phyloP scores from a whole-genome alignment of 495 filamentous ascomycete species.

The Trichocladium uniseriatum region DNA sequence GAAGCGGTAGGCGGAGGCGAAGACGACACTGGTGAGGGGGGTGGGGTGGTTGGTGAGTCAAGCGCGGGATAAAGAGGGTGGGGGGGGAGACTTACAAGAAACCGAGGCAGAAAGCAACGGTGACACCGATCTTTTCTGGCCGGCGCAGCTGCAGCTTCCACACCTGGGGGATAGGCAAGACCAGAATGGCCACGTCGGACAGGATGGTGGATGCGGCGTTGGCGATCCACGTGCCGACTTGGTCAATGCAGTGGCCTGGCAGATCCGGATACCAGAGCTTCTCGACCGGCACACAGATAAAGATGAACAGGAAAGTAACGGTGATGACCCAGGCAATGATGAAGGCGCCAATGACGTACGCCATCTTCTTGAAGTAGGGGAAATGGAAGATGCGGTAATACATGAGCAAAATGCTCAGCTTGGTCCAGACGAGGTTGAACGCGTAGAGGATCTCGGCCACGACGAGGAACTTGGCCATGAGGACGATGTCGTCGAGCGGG shows the following conservation, averaged over 20 bases:
- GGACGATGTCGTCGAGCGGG: slow-evolving; percentile 1
- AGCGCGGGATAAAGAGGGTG: neutral
- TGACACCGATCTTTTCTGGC: slow-evolving; percentile 6
- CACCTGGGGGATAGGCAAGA: slow-evolving; percentile 8
- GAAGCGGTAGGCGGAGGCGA: slow-evolving; percentile 10
- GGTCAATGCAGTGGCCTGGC: slow-evolving; percentile 7
- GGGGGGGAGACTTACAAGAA: slow-evolving; percentile 3
- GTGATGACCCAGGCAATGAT: slow-evolving; percentile 6
- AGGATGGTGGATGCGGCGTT: slow-evolving; percentile 8
- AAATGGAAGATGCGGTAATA: slow-evolving; percentile 12
- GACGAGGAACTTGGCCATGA: slow-evolving; percentile 8
- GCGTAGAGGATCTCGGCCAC: slow-evolving; percentile 8
- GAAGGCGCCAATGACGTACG: slow-evolving; percentile 7
- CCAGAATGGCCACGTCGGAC: slow-evolving; percentile 5
- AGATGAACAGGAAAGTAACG: slow-evolving; percentile 6
- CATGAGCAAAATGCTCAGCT: slow-evolving; percentile 7
- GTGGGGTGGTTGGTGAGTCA: neutral
- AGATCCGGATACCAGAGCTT: slow-evolving; percentile 10
- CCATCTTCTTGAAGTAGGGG: slow-evolving; percentile 10
- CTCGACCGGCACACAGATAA: slow-evolving; percentile 8
- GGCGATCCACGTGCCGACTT: slow-evolving; percentile 11
- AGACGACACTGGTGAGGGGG: slow-evolving; percentile 9
- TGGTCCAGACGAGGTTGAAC: slow-evolving; percentile 8
- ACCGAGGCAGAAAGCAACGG: slow-evolving; percentile 5
- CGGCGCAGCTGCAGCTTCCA: slow-evolving; percentile 8